These are phyloP conservation scores for Rhizophagus clarus DNA, from an alignment of 192 early-diverging fungal genomes.

Conservation along the genomic window DNA sequence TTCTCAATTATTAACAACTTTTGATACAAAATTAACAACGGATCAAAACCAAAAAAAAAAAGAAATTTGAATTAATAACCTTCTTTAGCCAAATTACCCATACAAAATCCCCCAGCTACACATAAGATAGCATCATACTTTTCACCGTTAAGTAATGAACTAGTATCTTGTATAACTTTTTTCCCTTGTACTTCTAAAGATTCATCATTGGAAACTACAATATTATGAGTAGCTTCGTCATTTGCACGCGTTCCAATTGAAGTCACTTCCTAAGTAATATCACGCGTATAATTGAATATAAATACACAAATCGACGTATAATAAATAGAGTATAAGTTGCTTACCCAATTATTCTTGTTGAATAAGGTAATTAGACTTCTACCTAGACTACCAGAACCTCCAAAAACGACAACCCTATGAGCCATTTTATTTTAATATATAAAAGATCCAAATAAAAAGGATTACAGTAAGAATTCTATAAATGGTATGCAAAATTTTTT, in stretches of 20 bases:
- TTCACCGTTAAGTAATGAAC: conserved; percentile 35
- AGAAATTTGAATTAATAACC: conserved; percentile 37
- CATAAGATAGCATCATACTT: conserved; percentile 86
- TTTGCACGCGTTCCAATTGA: conserved; percentile 78
- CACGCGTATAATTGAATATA: background rate
- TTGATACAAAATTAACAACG: background rate
- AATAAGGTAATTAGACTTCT: conserved; percentile 72
- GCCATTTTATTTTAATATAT: conserved; percentile 33
- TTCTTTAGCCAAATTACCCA: conserved; percentile 76
- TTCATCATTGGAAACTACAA: conserved; percentile 54
- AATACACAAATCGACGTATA: background rate
- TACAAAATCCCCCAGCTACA: conserved; percentile 96
- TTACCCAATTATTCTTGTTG: conserved; percentile 64
- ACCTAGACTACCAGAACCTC: conserved; percentile 90
- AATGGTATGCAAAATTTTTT: too few species aligned
- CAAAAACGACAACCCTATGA: conserved; percentile 81
- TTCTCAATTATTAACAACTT: background rate
- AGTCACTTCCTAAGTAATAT: conserved; percentile 60
- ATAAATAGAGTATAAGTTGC: background rate
- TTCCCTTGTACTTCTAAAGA: conserved; percentile 63
- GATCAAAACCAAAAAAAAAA: conserved; percentile 27
- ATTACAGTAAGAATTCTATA: background rate
- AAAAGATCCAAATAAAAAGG: background rate
- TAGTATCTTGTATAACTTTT: conserved; percentile 51
- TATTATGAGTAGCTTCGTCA: conserved; percentile 71